Conservation (phyloP, 148 eudicot species). For the Heliamphora exappendiculata region DNA sequence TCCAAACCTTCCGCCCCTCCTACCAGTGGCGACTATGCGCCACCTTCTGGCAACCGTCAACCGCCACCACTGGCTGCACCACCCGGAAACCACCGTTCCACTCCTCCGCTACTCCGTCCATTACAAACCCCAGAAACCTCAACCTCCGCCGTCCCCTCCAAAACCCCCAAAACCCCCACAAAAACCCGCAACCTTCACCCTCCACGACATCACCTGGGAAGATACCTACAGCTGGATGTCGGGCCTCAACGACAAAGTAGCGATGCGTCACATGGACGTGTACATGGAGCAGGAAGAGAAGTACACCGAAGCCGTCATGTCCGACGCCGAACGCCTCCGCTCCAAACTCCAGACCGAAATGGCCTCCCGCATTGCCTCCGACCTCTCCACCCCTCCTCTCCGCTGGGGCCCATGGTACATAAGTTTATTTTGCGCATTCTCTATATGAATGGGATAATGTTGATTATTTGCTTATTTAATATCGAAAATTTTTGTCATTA, state of each 20-base stretch:
- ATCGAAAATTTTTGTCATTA: no score
- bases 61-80: constrained; percentile 17
- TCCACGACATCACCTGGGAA: constrained; percentile 60
- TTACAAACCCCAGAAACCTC: constrained; percentile 38
- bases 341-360: constrained; percentile 74
- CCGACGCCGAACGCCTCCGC: constrained; percentile 48
- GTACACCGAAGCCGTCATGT: constrained; percentile 83
- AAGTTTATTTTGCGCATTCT: no score
- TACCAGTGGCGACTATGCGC: constrained; percentile 26
- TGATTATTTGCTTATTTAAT: no score
- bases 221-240: constrained; percentile 96
- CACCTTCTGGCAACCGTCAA: constrained; percentile 22
- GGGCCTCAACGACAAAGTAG: constrained; percentile 70
- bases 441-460: no score
- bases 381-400: constrained; percentile 75
- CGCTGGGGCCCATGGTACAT: constrained; percentile 98
- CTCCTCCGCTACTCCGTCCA: constrained; percentile 32
- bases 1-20: not conserved
- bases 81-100: not conserved
- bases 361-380: constrained; percentile 64
- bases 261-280: constrained; percentile 93
- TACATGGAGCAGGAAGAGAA: constrained; percentile 94
- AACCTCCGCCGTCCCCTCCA: constrained; percentile 54
- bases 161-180: constrained; percentile 76
- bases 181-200: constrained; percentile 42